Evolutionary conservation across 768 basidiomycete species (phyloP), one percentile per base, ranked within the genome.

Genomic region (Boletus barrowsii): DNA sequence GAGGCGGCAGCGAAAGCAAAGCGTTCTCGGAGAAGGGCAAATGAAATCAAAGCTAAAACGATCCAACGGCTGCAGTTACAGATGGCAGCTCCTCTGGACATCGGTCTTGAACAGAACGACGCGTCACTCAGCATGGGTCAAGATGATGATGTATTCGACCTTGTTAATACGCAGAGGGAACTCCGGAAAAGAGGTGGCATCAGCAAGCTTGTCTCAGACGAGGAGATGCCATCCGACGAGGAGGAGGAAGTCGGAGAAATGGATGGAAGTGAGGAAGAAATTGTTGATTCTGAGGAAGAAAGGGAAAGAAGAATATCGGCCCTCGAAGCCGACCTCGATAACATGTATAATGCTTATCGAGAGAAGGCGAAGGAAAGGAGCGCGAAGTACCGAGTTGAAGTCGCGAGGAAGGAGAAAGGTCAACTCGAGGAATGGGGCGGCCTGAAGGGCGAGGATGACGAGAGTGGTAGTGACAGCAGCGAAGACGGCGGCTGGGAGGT

Each of bases 51-150:
- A 72, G 78, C 82, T 29, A 84, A 88, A 59, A 90, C 93, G 1
- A 86, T 98, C 39, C 91, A 93, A 66, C 88, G 95, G 49, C 89
- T 98, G 84, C 97, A 98, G 68, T 79, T 98, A 43, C 88, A 91
- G 66, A 99, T 99, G 97, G 91, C 90, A 13, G 93, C 93, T 18
- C 97, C 97, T n/a, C 75, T 95, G 60, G 97, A 98, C 62, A 94
- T 98, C 59, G 95, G 94, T 68, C 71, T 94, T 55, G 91, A 93
- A 63, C 88, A 89, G 62, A 77, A 81, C 49, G 93, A 96, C 59
- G 74, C 83, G 3, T 78, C 88, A 17, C 77, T 96, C 17, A 77
- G 74, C n/a, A 67, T 81, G 22, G 90, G 90, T 7, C 87, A 89
- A 62, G 88, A 86, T 24, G 94, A 98, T 61, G 76, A 98, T 61